phyloP scores from a whole-genome alignment of 768 basidiomycete genomes.

The Termitomyces sp. region DNA sequence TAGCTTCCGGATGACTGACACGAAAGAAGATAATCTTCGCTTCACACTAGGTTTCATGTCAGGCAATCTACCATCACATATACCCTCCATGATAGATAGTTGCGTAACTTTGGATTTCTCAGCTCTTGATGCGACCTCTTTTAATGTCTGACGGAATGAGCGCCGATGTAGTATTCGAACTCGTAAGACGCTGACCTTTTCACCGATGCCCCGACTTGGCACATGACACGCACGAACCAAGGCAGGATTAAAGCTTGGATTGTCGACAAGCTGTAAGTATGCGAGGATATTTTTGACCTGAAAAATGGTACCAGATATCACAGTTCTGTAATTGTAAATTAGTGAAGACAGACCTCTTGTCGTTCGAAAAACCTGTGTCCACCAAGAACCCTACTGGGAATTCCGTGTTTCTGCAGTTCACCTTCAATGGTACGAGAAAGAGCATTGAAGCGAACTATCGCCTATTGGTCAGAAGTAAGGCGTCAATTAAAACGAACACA shows the following conservation, averaged over 20 bases:
- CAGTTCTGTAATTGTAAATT: slow-evolving; percentile 2
- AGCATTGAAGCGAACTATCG: slow-evolving; percentile 76
- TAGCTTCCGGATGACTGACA: slow-evolving; percentile 47
- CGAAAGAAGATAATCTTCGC: slow-evolving; percentile 55
- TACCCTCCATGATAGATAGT: slow-evolving; percentile 55
- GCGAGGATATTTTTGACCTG: slow-evolving; percentile 79
- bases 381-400: slow-evolving; percentile 70
- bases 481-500: slow-evolving; percentile 26
- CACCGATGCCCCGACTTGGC: slow-evolving; percentile 69
- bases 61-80: slow-evolving; percentile 51
- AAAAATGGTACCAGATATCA: slow-evolving; percentile 24
- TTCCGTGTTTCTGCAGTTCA: slow-evolving; percentile 70
- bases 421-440: slow-evolving; percentile 71
- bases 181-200: slow-evolving; percentile 46
- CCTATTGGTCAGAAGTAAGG: background rate
- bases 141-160: slow-evolving; percentile 41
- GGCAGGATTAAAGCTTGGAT: slow-evolving; percentile 61
- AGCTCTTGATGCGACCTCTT: slow-evolving; percentile 51
- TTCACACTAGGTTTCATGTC: slow-evolving; percentile 66
- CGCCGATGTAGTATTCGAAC: background rate
- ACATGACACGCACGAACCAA: slow-evolving; percentile 67
- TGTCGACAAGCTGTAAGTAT: slow-evolving; percentile 80
- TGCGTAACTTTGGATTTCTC: slow-evolving; percentile 45
- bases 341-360: slow-evolving; percentile 44
- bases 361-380: slow-evolving; percentile 88